Base-by-base conservation (phyloP, 208 protist species). In the Trypanosoma scelopori region DNA sequence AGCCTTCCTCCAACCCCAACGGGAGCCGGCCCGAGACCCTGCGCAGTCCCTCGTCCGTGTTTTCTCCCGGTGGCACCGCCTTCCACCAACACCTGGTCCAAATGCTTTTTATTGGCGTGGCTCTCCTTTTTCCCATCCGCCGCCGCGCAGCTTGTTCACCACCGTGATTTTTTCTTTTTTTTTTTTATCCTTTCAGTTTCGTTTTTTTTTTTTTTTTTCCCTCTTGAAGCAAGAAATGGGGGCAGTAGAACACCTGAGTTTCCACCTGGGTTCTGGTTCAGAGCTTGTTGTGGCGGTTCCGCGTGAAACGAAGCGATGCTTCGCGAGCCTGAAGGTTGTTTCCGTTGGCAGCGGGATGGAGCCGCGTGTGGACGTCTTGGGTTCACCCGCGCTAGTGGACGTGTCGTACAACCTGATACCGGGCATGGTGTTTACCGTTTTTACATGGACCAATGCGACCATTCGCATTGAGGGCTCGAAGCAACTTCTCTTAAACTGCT, bases 341-440 rank as follows among this genome's bases (percentile, higher is more conserved):
- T 65, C 81, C 15, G 60, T 69, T 12, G 77, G 30, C 35, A 76
- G 71, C 12, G 55, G 66, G 7, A 69, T 71, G 52, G 82, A 93
- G 22, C 69, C 89, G 0, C 78, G 84, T 28, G 89, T 92, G 11
- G 85, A 95, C 60, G 74, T 84, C 0, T 57, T 83, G n/a, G 89
- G 89, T 20, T 75, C 82, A 25, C 86, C 89, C 12, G 78, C 85
- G 0, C 59, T 82, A 27, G 70, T 74, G 1, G 84, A 91, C 47
- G 84, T 91, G n/a, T 69, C 68, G 0, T 92, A 95, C 56, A 78
- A 81, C 47, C 49, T 95, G 2, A 39, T 89, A 30, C 85, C 89
- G 15, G 85, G 85, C 2, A 65, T 65, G 15, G 67, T 59, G 18
- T 37, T 88, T 28, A 64, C 63, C 27, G 49, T 92, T 5, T 92